Base-by-base conservation (phyloP, 1,284 basidiomycete genomes). In the Microstroma glucosiphilum region DNA sequence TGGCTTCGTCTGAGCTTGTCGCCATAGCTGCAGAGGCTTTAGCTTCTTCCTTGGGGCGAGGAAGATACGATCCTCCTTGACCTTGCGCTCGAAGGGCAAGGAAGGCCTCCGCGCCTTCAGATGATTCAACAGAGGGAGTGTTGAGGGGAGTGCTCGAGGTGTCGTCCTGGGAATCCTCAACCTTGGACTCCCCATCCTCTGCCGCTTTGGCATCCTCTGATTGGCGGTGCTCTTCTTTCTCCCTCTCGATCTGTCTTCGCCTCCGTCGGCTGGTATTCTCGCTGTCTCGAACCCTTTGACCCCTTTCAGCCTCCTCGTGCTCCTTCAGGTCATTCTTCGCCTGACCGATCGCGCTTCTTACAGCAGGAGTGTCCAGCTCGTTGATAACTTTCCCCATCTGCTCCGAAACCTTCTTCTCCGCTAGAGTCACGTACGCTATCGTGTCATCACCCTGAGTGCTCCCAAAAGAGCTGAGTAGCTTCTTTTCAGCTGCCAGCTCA, bases 391-490 rank as follows among this genome's bases (percentile, higher is more conserved):
- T 70, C 8, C 69, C 69, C 56, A 76, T 72, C 66, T 75, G 72
- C 37, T 75, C 75, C 25, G 57, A 57, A 56, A 78, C 69, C 59
- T 78, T 70, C 42, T 60, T 56, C 46, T 70, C 66, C 0, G 92
- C 92, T 6, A 86, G 84, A 62, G 88, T 87, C 41, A 97, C 84
- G 77, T 96, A 98, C 13, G 84, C 83, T 15, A 90, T 79, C 1
- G 89, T 87, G 0, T 94, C 84, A 23, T 59, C 61, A 13, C 51
- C 51, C 76, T 94, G 92, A 23, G 87, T 84, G 80, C 87, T 84
- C 42, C 83, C 82, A 17, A 65, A 77, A 57, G 60, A 60, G 43
- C 64, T 67, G 61, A 87, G 84, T 43, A 68, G 59, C 30, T 54
- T 57, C 25, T 68, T 65, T 79, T 93, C 90, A 0, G 82, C 74